Percentiles rank a stretch among this genome's conserved stretches.
phyloP scores from a whole-genome alignment of 495 filamentous ascomycete species.

The Aspergillus sclerotiicarbonarius region DNA sequence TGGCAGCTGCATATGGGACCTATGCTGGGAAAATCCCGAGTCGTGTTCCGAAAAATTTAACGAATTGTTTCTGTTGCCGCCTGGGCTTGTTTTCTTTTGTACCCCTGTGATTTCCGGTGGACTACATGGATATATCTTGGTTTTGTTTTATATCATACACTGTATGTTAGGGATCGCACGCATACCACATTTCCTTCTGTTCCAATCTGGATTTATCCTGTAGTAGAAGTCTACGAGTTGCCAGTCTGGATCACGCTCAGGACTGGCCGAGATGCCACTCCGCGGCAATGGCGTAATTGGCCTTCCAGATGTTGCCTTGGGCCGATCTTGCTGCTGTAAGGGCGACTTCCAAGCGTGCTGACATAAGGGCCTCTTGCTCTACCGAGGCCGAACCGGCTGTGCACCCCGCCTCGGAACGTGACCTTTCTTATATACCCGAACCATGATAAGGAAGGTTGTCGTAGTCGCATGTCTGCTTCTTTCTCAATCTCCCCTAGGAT shows the following conservation, averaged over 20 bases:
- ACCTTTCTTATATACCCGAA: not conserved
- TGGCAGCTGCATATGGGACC: constrained; percentile 19
- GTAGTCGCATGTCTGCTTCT: not conserved
- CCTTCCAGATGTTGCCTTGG: not conserved
- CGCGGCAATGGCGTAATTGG: no score
- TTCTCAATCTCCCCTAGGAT: not conserved
- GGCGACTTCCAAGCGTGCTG: constrained; percentile 8
- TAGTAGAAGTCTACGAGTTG: not conserved
- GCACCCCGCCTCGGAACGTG: constrained; percentile 20
- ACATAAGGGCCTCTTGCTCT: constrained; percentile 22
- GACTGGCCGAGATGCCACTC: no score
- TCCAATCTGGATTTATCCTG: constrained; percentile 10
- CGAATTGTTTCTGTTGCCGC: constrained; percentile 39
- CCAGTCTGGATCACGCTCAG: no score
- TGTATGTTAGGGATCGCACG: constrained; percentile 45
- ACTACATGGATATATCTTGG: constrained; percentile 48
- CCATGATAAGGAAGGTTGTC: not conserved
- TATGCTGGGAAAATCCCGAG: constrained; percentile 35
- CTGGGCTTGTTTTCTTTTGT: constrained; percentile 28
- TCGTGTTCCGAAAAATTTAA: constrained; percentile 42
- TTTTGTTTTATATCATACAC: constrained; percentile 40
- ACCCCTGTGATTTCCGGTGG: constrained; percentile 38
- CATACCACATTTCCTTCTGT: constrained; percentile 41
- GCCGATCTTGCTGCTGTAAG: not conserved
- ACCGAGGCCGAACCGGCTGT: constrained; percentile 24